phyloP scores from a whole-genome alignment of 164 flowering plant species.

The Vitis rupestris region DNA sequence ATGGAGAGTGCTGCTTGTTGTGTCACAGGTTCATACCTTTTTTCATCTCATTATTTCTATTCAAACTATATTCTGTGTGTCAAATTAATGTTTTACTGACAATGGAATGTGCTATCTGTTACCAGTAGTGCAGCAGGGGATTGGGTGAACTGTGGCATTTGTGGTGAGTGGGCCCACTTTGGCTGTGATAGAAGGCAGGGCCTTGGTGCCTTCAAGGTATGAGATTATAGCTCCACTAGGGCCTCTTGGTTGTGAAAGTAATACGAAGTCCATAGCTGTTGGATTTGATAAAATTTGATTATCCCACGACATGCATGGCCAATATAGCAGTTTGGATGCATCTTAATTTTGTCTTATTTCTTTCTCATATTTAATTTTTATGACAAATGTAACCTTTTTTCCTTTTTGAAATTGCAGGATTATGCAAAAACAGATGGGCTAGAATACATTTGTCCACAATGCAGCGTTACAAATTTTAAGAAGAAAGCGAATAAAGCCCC shows the following conservation, averaged over 20 bases:
- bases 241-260: too few species aligned
- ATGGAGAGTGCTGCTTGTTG: conserved; percentile 96
- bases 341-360: neutral
- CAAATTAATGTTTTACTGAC: neutral
- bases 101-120: conserved; percentile 5
- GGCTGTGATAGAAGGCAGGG: conserved; percentile 97
- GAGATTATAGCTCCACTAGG: neutral
- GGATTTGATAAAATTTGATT: too few species aligned
- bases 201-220: conserved; percentile 96
- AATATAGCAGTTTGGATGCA: too few species aligned
- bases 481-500: too few species aligned
- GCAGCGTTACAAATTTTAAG: conserved; percentile 44
- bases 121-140: conserved; percentile 98
- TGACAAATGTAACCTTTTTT: neutral
- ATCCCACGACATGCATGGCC: too few species aligned
- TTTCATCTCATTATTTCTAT: conserved; percentile 11
- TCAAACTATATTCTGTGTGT: too few species aligned
- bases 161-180: conserved; percentile 99
- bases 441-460: conserved; percentile 68
- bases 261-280: too few species aligned
- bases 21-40: conserved; percentile 75
- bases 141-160: conserved; percentile 97
- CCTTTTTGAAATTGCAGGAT: conserved; percentile 32
- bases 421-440: conserved; percentile 76
- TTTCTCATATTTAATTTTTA: neutral